A percentile compares a stretch with the other conserved stretches of the same genome.
phyloP scores from a whole-genome alignment of 1,284 basidiomycete genomes.

The Sporisorium graminicola region DNA sequence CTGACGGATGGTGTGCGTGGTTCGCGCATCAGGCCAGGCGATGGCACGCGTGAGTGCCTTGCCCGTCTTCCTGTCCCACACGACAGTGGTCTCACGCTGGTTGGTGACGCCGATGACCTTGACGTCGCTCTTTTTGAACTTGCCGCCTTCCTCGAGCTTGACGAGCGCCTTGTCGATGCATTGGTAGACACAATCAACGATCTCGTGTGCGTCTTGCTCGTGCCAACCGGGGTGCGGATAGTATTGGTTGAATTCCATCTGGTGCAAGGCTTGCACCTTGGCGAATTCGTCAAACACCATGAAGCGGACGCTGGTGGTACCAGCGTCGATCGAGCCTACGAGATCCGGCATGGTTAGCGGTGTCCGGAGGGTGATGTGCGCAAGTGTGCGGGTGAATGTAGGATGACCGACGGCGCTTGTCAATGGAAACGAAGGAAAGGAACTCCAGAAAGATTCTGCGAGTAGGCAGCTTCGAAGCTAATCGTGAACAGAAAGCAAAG shows the following conservation, averaged over 20 bases:
- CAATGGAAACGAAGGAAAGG: neutral
- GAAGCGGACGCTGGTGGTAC: conserved; percentile 86
- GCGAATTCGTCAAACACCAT: conserved; percentile 92
- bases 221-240: conserved; percentile 79
- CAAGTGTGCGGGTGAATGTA: neutral
- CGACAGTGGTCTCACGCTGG: conserved; percentile 95
- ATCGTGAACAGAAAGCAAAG: neutral
- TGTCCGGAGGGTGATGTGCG: neutral
- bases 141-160: conserved; percentile 78
- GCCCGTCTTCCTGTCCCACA: conserved; percentile 91
- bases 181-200: conserved; percentile 80
- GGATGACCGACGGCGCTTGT: neutral
- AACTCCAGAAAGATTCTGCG: too few species aligned
- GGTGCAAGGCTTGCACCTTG: conserved; percentile 86
- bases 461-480: neutral
- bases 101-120: conserved; percentile 98
- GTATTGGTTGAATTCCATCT: conserved; percentile 73
- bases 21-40: conserved; percentile 96
- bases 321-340: conserved; percentile 53
- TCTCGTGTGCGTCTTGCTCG: conserved; percentile 90
- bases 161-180: conserved; percentile 83
- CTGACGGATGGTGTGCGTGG: conserved; percentile 83
- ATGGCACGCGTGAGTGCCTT: conserved; percentile 87
- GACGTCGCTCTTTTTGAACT: conserved; percentile 82
- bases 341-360: conserved; percentile 44